Base-by-base conservation (phyloP, 2,329 filamentous ascomycete species). In the Mycosphaerella sp. region DNA sequence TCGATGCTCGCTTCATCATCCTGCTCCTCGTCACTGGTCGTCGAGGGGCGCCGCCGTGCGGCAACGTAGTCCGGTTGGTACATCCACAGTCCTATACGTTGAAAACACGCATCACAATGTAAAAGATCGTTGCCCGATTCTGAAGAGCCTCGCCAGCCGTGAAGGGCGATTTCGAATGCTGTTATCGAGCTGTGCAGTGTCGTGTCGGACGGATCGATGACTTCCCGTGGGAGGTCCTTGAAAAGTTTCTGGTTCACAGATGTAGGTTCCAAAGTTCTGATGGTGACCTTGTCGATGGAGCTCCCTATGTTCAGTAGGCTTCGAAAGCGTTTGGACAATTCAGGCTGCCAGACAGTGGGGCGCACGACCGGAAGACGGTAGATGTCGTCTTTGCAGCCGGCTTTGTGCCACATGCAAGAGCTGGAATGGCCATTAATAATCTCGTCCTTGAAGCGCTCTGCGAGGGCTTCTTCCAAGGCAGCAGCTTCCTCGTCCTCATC, bases 51-150 rank as follows among this genome's bases (percentile, higher is more conserved):
- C 10, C 48, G 41, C 4, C 48, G 48, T 3, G 29, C 41, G 11
- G 40, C 41, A 4, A 51, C 11, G 55, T 70, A 69, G 39, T 79
- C 63, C 82, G 80, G 70, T 85, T 90, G 69, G 69, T 95, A 97
- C 76, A 98, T 86, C 93, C 93, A 98, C 2, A 98, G 77, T 0
- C 93, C 93, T 0, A 97, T 77, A 1, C 91, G 83, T 55, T 93
- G 84, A 66, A 95, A 87, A 68, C 93, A 98, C 17, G 89, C 87
- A 55, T 85, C 80, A 70, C 93, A 98, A 4, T 83, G 84, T 5
- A 87, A 84, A 12, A 92, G 81, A 56, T 89, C 86, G 40, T 85
- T 82, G 21, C 86, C 81, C 1, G 82, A 73, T 52, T 67, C 84
- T 70, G 64, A 83, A 72, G 67, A 77, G 72, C 73, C 75, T n/a